phyloP scores from a whole-genome alignment of 2,329 filamentous ascomycete species.

The Rutstroemia sydowiana region DNA sequence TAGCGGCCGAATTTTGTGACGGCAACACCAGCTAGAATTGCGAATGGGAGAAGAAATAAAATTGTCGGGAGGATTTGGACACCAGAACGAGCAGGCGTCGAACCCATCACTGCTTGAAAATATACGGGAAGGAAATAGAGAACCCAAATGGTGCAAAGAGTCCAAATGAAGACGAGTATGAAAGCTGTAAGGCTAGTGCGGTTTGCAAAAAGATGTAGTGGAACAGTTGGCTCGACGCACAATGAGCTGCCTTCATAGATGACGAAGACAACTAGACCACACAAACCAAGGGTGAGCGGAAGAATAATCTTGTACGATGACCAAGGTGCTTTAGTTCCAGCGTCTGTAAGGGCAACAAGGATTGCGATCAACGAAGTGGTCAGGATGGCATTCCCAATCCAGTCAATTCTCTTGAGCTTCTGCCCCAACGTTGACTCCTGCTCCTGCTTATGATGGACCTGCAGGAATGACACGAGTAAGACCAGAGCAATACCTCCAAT shows the following conservation, averaged over 20 bases:
- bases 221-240: conserved; percentile 10
- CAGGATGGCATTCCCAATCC: conserved; percentile 52
- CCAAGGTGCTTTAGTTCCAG: conserved; percentile 8
- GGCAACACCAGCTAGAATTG: neutral
- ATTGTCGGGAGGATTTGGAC: conserved; percentile 34
- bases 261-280: conserved; percentile 31
- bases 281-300: conserved; percentile 29
- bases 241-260: neutral
- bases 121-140: conserved; percentile 40
- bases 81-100: conserved; percentile 30
- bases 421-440: conserved; percentile 2
- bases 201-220: conserved; percentile 10
- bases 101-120: conserved; percentile 39
- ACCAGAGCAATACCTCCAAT: conserved; percentile 10
- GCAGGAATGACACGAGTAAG: conserved; percentile 11
- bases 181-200: conserved; percentile 17
- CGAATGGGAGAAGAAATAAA: neutral
- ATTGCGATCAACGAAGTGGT: conserved; percentile 46
- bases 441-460: conserved; percentile 1
- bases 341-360: conserved; percentile 51
- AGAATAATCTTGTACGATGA: conserved; percentile 11
- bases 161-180: conserved; percentile 33
- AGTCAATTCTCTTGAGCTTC: conserved; percentile 49
- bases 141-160: conserved; percentile 32
- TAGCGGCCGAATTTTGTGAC: neutral